Evolutionary conservation across 2,329 filamentous ascomycete genomes (phyloP), one percentile per base, ranked within the genome.

Genomic region (Penicillium palitans): DNA sequence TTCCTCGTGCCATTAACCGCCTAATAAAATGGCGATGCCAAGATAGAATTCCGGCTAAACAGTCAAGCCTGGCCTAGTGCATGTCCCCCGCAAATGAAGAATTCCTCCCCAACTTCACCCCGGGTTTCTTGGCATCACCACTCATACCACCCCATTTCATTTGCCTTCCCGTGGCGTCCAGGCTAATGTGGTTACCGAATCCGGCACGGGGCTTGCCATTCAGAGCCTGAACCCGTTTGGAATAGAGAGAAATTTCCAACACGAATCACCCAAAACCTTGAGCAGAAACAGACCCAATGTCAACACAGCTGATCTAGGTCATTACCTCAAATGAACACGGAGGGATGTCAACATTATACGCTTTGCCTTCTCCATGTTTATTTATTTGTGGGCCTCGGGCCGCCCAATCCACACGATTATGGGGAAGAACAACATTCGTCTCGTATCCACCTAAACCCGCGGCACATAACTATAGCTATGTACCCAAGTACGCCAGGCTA

Each of bases 321-420:
- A 29, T 7, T 7, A 39, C 5, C 40, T 57, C 25, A 40, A 57
- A 50, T 52, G 9, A 52, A 47, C 46, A 55, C 46, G 46, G 46
- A 55, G 45, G 21, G 35, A 27, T 24, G 10, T 24, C 12, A 6
- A n/a, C 7, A 29, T 7, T 24, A 41, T 25, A 19, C 17, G 1
- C 13, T 46, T 35, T 39, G 3, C 4, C 12, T 33, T 27, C 42
- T 40, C 33, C 19, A 45, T 24, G 10, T 42, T 53, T 35, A 55
- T 62, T 29, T 6, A 39, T 21, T n/a, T 31, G 49, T 59, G 55
- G 55, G 58, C 37, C 55, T 53, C 58, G 58, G 55, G 27, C 60
- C 52, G 52, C 1, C 25, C 19, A 52, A 53, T 39, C 50, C 25
- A 25, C n/a, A 57, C 10, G 4, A 19, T 46, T 51, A 27, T 57